These are phyloP conservation scores for Mrakia gelida DNA, from an alignment of 768 basidiomycete species.

Conservation along the genomic window DNA sequence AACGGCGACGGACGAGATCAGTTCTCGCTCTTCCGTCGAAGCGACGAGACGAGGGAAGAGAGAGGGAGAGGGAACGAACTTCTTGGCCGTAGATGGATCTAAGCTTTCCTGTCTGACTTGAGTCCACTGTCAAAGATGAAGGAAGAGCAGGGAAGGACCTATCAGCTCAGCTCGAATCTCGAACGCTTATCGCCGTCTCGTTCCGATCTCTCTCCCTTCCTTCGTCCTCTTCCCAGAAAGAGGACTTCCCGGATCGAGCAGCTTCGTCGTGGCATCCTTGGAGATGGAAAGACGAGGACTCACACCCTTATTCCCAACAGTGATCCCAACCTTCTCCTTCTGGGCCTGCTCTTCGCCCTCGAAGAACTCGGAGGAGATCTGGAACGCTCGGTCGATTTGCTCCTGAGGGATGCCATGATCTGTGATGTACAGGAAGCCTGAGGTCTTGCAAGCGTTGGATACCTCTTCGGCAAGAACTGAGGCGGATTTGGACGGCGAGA, in stretches of 20 bases:
- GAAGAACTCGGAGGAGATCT: background rate
- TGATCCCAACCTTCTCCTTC: conserved; percentile 25
- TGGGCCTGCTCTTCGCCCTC: conserved; percentile 51
- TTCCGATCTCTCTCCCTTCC: background rate
- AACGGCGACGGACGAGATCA: conserved; percentile 4
- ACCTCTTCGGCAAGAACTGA: background rate
- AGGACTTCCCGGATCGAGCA: background rate
- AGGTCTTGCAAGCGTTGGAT: background rate
- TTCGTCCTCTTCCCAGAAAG: background rate
- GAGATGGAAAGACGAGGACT: background rate
- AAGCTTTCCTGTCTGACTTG: background rate
- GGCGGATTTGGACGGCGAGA: background rate
- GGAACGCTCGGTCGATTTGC: conserved; percentile 36
- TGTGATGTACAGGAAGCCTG: conserved; percentile 52
- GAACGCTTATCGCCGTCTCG: background rate
- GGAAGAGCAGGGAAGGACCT: background rate
- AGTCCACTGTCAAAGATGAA: background rate
- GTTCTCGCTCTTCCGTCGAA: background rate
- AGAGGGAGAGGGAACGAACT: background rate
- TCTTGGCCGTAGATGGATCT: background rate
- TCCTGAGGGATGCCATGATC: conserved; percentile 49
- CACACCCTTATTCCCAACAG: conserved; percentile 32
- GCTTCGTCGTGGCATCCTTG: background rate
- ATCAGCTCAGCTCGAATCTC: background rate
- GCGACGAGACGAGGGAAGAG: too few relatives aligned